These are phyloP conservation scores for Lasiodiplodia citricola DNA, from an alignment of 2,329 filamentous ascomycete species.

Conservation along the genomic window DNA sequence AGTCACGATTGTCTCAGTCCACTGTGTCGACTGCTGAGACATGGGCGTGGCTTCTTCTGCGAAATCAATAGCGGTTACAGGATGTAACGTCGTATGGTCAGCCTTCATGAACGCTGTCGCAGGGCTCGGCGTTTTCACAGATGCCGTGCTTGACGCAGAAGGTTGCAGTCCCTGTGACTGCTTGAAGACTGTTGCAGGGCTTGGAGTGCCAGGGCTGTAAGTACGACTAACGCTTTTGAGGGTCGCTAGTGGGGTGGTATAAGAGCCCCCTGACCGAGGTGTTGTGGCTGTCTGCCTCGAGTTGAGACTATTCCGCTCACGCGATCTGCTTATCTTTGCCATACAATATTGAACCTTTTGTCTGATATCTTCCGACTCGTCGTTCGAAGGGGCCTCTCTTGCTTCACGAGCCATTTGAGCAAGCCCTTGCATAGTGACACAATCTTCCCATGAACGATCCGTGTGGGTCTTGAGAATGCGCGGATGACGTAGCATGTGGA, in stretches of 20 bases:
- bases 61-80: neutral
- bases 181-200: neutral
- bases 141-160: neutral
- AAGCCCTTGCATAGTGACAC: conserved; percentile 71
- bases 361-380: conserved; percentile 25
- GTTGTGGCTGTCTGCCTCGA: conserved; percentile 10
- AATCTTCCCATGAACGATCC: conserved; percentile 73
- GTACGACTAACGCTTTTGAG: neutral
- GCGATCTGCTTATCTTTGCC: conserved; percentile 19
- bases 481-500: conserved; percentile 79
- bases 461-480: conserved; percentile 76
- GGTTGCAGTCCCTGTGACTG: neutral
- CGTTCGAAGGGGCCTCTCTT: conserved; percentile 40
- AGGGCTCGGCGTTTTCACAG: conserved; percentile 3
- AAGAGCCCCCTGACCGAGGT: neutral
- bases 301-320: neutral
- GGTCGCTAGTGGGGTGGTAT: neutral
- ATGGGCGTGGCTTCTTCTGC: conserved; percentile 8
- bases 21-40: conserved; percentile 17
- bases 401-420: conserved; percentile 69
- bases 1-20: conserved; percentile 11
- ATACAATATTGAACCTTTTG: conserved; percentile 4
- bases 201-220: neutral
- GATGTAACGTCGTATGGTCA: neutral
- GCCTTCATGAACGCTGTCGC: neutral